phyloP scores from a whole-genome alignment of 2,329 filamentous ascomycete genomes.

The Neopestalotiopsis sp. region DNA sequence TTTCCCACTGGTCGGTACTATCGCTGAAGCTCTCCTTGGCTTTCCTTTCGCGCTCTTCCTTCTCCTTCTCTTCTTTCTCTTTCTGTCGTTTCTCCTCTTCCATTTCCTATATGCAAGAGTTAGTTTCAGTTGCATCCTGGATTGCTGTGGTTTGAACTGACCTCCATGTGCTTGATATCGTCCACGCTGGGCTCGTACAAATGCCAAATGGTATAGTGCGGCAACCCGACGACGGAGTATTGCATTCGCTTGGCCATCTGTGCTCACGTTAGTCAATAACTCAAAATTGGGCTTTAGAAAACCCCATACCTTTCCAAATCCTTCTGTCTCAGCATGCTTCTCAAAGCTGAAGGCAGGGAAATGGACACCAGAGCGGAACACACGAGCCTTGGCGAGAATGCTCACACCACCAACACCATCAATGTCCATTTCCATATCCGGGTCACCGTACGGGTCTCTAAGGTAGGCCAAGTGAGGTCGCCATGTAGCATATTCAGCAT shows the following conservation, averaged over 20 bases:
- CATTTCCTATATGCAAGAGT: slow-evolving; percentile 71
- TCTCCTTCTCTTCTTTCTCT: slow-evolving; percentile 80
- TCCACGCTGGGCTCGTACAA: slow-evolving; percentile 98
- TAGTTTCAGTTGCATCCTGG: slow-evolving; percentile 25
- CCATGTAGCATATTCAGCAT: slow-evolving; percentile 99
- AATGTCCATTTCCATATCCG: slow-evolving; percentile 99
- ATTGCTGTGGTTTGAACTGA: slow-evolving; percentile 38
- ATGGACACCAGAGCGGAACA: slow-evolving; percentile 93
- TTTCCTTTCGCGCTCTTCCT: slow-evolving; percentile 75
- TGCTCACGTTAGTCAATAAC: slow-evolving; percentile 20
- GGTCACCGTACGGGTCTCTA: slow-evolving; percentile 94
- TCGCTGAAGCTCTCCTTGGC: slow-evolving; percentile 83
- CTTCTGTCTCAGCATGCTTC: slow-evolving; percentile 97
- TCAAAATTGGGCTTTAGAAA: background rate
- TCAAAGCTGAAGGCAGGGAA: slow-evolving; percentile 99
- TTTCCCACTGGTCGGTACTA: slow-evolving; percentile 81
- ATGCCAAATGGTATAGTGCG: slow-evolving; percentile 99
- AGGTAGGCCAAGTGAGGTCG: slow-evolving; percentile 95
- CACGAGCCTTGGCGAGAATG: slow-evolving; percentile 93
- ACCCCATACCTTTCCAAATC: slow-evolving; percentile 85
- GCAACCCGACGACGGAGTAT: slow-evolving; percentile 92
- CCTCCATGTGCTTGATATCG: slow-evolving; percentile 95
- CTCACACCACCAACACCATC: slow-evolving; percentile 97
- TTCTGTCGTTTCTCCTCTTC: slow-evolving; percentile 81
- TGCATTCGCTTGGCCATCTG: slow-evolving; percentile 98